phyloP scores from a whole-genome alignment of 345 rosid genomes.

The Eucalyptus polybractea region DNA sequence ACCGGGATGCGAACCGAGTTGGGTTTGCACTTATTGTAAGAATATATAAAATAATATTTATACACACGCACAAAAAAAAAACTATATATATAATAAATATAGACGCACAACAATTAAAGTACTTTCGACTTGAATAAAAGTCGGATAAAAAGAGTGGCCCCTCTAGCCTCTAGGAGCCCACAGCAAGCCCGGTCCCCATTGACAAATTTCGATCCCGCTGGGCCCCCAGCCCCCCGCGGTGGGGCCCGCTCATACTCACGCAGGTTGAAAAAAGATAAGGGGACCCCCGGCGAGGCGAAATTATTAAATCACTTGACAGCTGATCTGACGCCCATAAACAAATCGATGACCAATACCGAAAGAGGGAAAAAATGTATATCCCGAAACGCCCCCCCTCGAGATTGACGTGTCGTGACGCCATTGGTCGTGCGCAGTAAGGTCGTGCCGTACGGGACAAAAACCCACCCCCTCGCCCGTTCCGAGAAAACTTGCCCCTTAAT shows the following conservation, averaged over 20 bases:
- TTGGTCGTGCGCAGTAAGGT: neutral
- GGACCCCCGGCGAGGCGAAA: neutral
- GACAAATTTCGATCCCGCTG: neutral
- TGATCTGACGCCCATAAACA: neutral
- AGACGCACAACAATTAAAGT: neutral
- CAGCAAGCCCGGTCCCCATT: neutral
- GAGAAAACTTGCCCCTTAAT: neutral
- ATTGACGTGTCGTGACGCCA: neutral
- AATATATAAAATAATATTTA: neutral
- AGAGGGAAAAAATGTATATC: neutral
- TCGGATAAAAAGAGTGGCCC: neutral
- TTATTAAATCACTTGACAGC: neutral
- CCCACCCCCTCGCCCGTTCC: neutral
- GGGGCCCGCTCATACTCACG: neutral
- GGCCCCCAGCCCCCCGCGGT: neutral
- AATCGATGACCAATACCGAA: neutral
- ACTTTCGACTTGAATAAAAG: neutral
- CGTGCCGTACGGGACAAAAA: neutral
- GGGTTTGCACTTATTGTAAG: neutral
- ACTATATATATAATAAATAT: too few species aligned
- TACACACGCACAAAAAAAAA: neutral
- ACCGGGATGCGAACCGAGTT: fast-evolving
- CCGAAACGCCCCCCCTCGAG: neutral
- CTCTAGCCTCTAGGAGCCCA: neutral
- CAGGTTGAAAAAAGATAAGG: neutral